Evolutionary conservation across 257 asterid species (phyloP), one percentile per base, ranked within the genome.

Genomic region (Catharanthus roseus): DNA sequence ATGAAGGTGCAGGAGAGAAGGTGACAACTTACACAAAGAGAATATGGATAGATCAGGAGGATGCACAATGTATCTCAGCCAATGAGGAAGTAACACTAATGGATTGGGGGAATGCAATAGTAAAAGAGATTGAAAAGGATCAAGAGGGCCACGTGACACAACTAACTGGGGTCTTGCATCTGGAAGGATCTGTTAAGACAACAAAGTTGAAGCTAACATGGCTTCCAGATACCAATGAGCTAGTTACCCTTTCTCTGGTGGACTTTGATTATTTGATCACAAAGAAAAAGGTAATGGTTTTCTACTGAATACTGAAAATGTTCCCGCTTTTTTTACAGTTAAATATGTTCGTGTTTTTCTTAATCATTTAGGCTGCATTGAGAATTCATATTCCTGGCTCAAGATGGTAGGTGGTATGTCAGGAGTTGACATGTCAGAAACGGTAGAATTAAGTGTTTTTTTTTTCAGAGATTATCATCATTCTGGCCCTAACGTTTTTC

Each of bases 171-270:
- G 92, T 85, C 54, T 81, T 93, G 80, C 86, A 93, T 81, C 97
- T 93, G 8, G 92, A 89, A 80, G 99, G 99, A 65, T 83, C 88
- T 68, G 92, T 93, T 18, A 93, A 91, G 89, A 89, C 84, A 56
- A 93, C 99, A 24, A 93, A 93, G 87, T 72, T 93, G 92, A 93
- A 93, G 84, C 96, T 93, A 47, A 91, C 97, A 31, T 93, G 97
- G 96, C 83, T 93, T 74, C 72, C 97, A 8, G 96, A 91, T 68
- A 74, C 79, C 38, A 83, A 71, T 41, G 96, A 93, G 77, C 97
- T 89, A 63, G 89, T 91, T 65, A 77, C 71, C 8, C 85, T 93
- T 72, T 77, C 84, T 24, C 77, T 93, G 77, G 87, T 91, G 4
- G 96, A 88, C 79, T 91, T 91, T 63, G 96, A 89, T 74, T 86